These are phyloP conservation scores for Plasmodium fragile DNA, from an alignment of 169 alveolate species.

Conservation along the genomic window DNA sequence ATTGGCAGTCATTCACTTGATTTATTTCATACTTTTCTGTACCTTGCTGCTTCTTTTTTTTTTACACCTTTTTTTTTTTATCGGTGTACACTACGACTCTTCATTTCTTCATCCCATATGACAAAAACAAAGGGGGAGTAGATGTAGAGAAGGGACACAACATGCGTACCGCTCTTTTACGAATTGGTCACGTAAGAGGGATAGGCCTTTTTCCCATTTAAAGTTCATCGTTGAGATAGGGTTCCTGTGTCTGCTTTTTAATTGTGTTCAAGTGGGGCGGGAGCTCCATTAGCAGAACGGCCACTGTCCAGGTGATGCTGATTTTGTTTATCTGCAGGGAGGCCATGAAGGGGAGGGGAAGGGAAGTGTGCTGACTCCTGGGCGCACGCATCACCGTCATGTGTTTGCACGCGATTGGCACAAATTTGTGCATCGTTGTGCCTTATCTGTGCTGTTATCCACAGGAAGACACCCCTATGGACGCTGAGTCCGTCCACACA, in stretches of 20 bases:
- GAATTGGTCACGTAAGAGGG: neutral
- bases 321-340: conserved; percentile 42
- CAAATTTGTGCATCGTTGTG: neutral
- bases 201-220: neutral
- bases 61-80: neutral
- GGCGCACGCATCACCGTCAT: neutral
- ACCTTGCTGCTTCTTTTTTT: neutral
- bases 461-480: neutral
- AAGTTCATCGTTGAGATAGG: conserved; percentile 48
- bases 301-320: conserved; percentile 72
- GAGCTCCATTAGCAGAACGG: conserved; percentile 63
- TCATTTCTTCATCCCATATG: neutral
- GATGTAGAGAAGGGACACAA: neutral
- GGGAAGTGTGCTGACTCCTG: neutral
- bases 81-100: neutral
- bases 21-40: neutral
- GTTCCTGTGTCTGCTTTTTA: conserved; percentile 26
- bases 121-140: neutral
- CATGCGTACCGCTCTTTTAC: neutral
- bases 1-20: neutral
- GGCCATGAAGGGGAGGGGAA: neutral
- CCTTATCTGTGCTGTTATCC: neutral
- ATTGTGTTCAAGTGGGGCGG: conserved; percentile 46
- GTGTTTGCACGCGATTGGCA: neutral
- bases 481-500: neutral